A percentile compares a stretch with the other conserved stretches of the same genome.
Evolutionary conservation across 495 filamentous ascomycete species (phyloP).

Genomic region (Penicillium silybi): DNA sequence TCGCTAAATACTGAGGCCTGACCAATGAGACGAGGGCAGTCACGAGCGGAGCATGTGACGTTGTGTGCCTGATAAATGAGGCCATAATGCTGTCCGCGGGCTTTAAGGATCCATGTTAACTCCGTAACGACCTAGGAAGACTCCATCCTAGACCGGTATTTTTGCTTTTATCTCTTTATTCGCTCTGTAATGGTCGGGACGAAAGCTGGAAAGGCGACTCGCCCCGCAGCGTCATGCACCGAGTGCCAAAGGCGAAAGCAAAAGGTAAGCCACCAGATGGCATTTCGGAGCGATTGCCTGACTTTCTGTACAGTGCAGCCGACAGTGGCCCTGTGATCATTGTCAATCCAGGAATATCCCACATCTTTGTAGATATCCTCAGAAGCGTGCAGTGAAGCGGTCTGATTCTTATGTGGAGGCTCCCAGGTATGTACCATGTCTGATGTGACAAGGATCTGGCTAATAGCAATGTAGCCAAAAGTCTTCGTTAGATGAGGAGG

Average conservation of each 20-base stretch:
- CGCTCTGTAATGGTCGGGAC: slow-evolving; percentile 11
- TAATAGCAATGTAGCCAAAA: background rate
- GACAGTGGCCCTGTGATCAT: slow-evolving; percentile 35
- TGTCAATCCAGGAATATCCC: slow-evolving; percentile 29
- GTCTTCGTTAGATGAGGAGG: background rate
- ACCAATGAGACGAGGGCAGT: background rate
- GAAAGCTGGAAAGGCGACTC: slow-evolving; percentile 11
- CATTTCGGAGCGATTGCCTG: background rate
- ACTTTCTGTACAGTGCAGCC: slow-evolving; percentile 23
- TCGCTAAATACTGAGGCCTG: background rate
- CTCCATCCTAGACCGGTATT: too few relatives aligned
- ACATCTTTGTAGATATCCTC: slow-evolving; percentile 27
- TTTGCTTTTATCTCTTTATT: background rate
- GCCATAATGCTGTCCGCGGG: background rate
- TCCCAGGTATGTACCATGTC: slow-evolving; percentile 11
- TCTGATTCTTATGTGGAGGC: background rate
- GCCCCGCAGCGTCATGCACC: slow-evolving; percentile 24
- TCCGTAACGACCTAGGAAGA: too few relatives aligned
- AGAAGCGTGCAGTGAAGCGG: slow-evolving; percentile 7
- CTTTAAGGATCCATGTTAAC: background rate
- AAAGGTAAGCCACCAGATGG: slow-evolving; percentile 20
- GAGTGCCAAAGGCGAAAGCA: slow-evolving; percentile 38
- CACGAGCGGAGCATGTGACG: background rate
- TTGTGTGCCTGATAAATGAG: background rate
- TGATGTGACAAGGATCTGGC: background rate